Conservation (phyloP, 805 yeast genomes). For the Candida dajiaensis region DNA sequence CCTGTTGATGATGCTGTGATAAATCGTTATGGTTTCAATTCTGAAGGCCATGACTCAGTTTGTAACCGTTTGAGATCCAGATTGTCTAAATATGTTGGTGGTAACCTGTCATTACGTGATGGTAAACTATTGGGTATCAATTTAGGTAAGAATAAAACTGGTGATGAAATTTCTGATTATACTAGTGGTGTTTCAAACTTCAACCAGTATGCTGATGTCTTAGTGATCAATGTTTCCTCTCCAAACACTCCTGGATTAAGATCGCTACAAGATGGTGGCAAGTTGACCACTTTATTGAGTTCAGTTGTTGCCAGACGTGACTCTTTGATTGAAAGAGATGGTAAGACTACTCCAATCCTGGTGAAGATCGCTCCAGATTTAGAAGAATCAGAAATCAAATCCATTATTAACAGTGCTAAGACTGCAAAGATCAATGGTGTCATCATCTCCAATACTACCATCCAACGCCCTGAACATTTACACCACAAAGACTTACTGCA, state of each 20-base stretch:
- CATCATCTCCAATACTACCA: conserved; percentile 87
- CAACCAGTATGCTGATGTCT: conserved; percentile 81
- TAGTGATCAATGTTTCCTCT: conserved; percentile 87
- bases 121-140: conserved; percentile 74
- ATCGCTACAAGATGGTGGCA: conserved; percentile 72
- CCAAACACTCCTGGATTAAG: conserved; percentile 96
- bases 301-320: conserved; percentile 70
- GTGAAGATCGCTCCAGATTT: conserved; percentile 95
- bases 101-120: conserved; percentile 46
- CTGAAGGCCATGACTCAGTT: conserved; percentile 78
- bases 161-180: conserved; percentile 86
- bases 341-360: conserved; percentile 64
- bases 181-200: conserved; percentile 76
- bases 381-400: conserved; percentile 68
- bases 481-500: conserved; percentile 41
- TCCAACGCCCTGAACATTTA: conserved; percentile 67
- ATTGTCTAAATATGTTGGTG: conserved; percentile 34
- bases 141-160: conserved; percentile 87
- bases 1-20: conserved; percentile 85
- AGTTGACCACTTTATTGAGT: conserved; percentile 60
- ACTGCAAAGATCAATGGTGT: conserved; percentile 82
- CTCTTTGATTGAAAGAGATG: conserved; percentile 35
- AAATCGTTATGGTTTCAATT: conserved; percentile 92
- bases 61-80: conserved; percentile 62
- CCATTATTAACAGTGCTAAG: conserved; percentile 78